Conservation (phyloP, 208 protist species). For the Crithidia expoeki region DNA sequence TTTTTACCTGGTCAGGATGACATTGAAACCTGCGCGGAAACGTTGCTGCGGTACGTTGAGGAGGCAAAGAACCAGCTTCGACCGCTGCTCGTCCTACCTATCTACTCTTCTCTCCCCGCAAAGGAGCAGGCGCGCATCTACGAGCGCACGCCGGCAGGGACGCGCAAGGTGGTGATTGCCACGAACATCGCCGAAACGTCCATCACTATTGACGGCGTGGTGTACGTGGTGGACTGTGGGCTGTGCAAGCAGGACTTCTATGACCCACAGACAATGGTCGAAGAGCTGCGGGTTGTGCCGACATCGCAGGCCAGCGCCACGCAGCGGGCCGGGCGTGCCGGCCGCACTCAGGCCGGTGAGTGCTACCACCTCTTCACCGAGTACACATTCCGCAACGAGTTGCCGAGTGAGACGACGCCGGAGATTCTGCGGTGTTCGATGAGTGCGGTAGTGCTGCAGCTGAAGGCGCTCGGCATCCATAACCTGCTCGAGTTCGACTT, state of each 20-base stretch:
- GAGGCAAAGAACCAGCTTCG: conserved; percentile 68
- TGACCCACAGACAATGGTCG: conserved; percentile 96
- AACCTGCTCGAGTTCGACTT: conserved; percentile 98
- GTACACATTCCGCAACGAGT: conserved; percentile 95
- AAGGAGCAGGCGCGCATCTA: conserved; percentile 99
- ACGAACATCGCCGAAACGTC: conserved; percentile 99
- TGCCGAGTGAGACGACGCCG: conserved; percentile 92
- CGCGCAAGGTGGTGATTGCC: conserved; percentile 97
- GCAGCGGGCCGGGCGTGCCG: conserved; percentile 96
- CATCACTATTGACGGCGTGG: conserved; percentile 99
- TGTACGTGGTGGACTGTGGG: conserved; percentile 98
- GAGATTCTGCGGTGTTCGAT: conserved; percentile 98
- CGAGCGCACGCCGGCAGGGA: conserved; percentile 90
- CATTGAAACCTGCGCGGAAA: conserved; percentile 91
- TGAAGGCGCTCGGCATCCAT: conserved; percentile 98
- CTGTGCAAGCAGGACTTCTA: conserved; percentile 98
- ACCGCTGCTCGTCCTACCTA: conserved; percentile 95
- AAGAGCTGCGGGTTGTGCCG: conserved; percentile 95
- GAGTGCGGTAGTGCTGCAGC: conserved; percentile 94
- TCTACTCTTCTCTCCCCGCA: conserved; percentile 98
- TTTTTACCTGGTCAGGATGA: conserved; percentile 99
- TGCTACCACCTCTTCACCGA: conserved; percentile 97
- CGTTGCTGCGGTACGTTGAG: conserved; percentile 57
- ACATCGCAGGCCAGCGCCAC: conserved; percentile 96
- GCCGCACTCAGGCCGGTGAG: conserved; percentile 94